Conservation (phyloP, 2,329 filamentous ascomycete genomes). For the Nemania abortiva region DNA sequence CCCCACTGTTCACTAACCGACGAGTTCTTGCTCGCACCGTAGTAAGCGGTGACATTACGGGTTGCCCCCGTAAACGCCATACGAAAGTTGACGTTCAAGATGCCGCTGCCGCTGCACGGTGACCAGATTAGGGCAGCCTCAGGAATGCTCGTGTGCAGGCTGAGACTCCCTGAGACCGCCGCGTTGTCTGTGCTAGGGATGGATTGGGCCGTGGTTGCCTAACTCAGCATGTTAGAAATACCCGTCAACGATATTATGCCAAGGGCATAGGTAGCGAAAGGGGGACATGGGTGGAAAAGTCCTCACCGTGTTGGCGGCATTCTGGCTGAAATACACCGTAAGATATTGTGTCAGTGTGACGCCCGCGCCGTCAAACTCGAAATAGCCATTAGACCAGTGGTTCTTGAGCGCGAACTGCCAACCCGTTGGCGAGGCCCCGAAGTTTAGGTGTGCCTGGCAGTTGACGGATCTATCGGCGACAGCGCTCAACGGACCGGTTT, state of each 20-base stretch:
- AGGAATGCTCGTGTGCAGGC: slow-evolving; percentile 38
- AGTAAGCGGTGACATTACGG: slow-evolving; percentile 35
- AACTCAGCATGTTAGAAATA: not conserved
- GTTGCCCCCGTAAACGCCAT: slow-evolving; percentile 38
- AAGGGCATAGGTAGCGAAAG: not conserved
- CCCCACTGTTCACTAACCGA: slow-evolving; percentile 41
- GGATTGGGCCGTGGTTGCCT: slow-evolving; percentile 31
- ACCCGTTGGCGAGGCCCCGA: slow-evolving; percentile 35
- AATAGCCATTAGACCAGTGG: slow-evolving; percentile 39
- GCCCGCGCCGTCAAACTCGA: slow-evolving; percentile 35
- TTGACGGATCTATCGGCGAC: slow-evolving; percentile 38
- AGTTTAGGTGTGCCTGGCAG: slow-evolving; percentile 42
- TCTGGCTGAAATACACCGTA: slow-evolving; percentile 42
- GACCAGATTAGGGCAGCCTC: slow-evolving; percentile 40
- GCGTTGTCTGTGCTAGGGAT: slow-evolving; percentile 31
- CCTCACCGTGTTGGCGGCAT: slow-evolving; percentile 40
- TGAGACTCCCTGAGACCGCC: slow-evolving; percentile 29
- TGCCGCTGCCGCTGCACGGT: slow-evolving; percentile 33
- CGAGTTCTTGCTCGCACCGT: slow-evolving; percentile 38
- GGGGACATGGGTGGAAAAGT: not conserved
- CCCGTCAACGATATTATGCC: not conserved
- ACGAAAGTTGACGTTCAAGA: slow-evolving; percentile 45
- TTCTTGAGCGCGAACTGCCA: slow-evolving; percentile 44
- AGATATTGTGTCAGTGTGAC: slow-evolving; percentile 42
- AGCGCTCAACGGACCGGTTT: slow-evolving; percentile 27